phyloP scores from a whole-genome alignment of 495 filamentous ascomycete species.

The Penicillium longicatenatum region DNA sequence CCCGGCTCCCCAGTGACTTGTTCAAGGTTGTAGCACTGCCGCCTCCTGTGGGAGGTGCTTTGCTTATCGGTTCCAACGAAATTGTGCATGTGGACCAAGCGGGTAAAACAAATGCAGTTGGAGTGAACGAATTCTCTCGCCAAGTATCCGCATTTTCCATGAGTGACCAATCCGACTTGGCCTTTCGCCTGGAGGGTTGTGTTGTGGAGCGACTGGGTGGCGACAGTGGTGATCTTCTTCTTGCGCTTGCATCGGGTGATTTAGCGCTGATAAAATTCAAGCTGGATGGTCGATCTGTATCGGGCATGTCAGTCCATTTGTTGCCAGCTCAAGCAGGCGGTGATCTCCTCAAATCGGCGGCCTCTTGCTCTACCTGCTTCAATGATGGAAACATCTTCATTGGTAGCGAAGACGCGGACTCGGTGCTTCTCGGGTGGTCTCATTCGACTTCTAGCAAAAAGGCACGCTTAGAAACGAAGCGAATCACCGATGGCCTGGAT shows the following conservation, averaged over 20 bases:
- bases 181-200: conserved; percentile 80
- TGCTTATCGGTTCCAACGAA: conserved; percentile 86
- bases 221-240: conserved; percentile 76
- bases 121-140: conserved; percentile 88
- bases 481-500: conserved; percentile 45
- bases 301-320: conserved; percentile 70
- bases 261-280: conserved; percentile 78
- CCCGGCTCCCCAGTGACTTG: conserved; percentile 83
- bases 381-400: conserved; percentile 76
- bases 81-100: conserved; percentile 95
- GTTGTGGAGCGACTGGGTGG: conserved; percentile 71
- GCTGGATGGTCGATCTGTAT: conserved; percentile 91
- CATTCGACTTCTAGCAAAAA: conserved; percentile 53
- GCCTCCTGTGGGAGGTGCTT: conserved; percentile 80
- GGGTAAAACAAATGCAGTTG: conserved; percentile 89
- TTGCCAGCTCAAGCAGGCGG: conserved; percentile 63
- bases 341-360: conserved; percentile 57
- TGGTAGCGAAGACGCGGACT: conserved; percentile 83
- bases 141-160: conserved; percentile 77
- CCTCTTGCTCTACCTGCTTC: conserved; percentile 69
- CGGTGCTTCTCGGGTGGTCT: conserved; percentile 77
- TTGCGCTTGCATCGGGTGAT: conserved; percentile 78
- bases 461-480: conserved; percentile 50
- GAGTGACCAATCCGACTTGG: conserved; percentile 80
- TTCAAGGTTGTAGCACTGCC: conserved; percentile 83